phyloP scores from a whole-genome alignment of 1,139 yeast species.

The Suhomyces taliae region DNA sequence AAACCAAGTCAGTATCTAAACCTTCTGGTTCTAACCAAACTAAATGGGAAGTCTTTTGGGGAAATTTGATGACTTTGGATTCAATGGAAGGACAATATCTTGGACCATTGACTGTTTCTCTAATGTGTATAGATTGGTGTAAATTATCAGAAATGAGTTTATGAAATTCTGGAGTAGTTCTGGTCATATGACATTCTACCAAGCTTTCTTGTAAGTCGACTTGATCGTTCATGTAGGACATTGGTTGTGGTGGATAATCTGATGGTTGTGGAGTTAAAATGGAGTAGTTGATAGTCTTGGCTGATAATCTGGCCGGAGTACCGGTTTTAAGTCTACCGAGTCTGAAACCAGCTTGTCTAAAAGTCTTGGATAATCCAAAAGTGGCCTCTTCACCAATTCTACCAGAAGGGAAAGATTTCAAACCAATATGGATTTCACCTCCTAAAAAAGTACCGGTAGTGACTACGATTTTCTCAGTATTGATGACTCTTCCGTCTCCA shows the following conservation, averaged over 20 bases:
- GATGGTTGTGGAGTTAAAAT: conserved; percentile 68
- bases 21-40: conserved; percentile 99
- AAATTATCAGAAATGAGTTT: conserved; percentile 66
- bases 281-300: conserved; percentile 66
- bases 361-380: conserved; percentile 80
- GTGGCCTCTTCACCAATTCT: conserved; percentile 93
- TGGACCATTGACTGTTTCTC: conserved; percentile 96
- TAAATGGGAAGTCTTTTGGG: conserved; percentile 71
- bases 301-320: conserved; percentile 87
- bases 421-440: conserved; percentile 92
- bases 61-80: conserved; percentile 78
- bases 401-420: conserved; percentile 80
- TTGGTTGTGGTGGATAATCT: conserved; percentile 81
- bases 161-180: conserved; percentile 77
- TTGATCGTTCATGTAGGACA: conserved; percentile 75
- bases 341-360: conserved; percentile 72
- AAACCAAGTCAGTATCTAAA: conserved; percentile 74
- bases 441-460: conserved; percentile 96
- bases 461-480: conserved; percentile 70
- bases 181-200: conserved; percentile 71
- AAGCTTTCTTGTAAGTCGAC: conserved; percentile 63
- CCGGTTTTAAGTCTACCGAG: conserved; percentile 95
- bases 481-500: conserved; percentile 62
- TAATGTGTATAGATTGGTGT: conserved; percentile 81
- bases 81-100: conserved; percentile 97